Percentiles rank a stretch among this genome's conserved stretches.
These are phyloP conservation scores for Dactylellina cionopaga DNA, from an alignment of 2,329 filamentous ascomycete species.

Conservation along the genomic window DNA sequence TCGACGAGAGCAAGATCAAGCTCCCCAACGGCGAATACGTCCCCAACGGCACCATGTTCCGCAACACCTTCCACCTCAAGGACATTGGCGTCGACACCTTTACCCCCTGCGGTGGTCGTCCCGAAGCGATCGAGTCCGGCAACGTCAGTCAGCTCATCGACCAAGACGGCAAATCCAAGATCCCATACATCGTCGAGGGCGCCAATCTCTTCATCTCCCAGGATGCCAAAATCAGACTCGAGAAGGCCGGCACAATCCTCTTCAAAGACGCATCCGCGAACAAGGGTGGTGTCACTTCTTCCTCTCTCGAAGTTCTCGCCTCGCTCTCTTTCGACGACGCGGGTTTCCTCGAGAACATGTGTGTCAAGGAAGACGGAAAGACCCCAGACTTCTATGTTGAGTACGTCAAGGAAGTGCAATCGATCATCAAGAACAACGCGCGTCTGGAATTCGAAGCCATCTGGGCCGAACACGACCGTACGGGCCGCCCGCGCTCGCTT, in stretches of 20 bases:
- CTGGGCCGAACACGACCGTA: constrained; percentile 91
- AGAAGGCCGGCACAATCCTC: constrained; percentile 91
- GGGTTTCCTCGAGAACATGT: constrained; percentile 93
- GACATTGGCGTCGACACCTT: constrained; percentile 83
- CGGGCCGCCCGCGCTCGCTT: constrained; percentile 80
- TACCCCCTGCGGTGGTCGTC: constrained; percentile 94
- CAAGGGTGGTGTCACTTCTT: constrained; percentile 98
- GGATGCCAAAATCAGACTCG: constrained; percentile 92
- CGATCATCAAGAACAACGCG: constrained; percentile 89
- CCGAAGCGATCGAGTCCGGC: constrained; percentile 93
- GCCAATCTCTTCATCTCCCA: constrained; percentile 99
- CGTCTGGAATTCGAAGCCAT: constrained; percentile 96
- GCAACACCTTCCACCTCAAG: constrained; percentile 95
- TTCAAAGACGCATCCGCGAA: constrained; percentile 99
- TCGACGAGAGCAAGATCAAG: constrained; percentile 88
- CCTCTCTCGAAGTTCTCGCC: constrained; percentile 93
- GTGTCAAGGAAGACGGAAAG: constrained; percentile 77
- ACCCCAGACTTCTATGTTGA: constrained; percentile 89
- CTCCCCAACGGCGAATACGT: constrained; percentile 87
- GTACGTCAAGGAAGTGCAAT: constrained; percentile 92
- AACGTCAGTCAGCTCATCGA: constrained; percentile 87
- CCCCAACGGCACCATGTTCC: constrained; percentile 92
- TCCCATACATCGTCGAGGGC: constrained; percentile 96
- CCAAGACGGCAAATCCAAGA: constrained; percentile 79
- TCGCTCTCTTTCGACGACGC: constrained; percentile 92